Percentiles rank a stretch among this genome's conserved stretches.
phyloP scores from a whole-genome alignment of 305 asterid species.

The Caryopteris hybrid region DNA sequence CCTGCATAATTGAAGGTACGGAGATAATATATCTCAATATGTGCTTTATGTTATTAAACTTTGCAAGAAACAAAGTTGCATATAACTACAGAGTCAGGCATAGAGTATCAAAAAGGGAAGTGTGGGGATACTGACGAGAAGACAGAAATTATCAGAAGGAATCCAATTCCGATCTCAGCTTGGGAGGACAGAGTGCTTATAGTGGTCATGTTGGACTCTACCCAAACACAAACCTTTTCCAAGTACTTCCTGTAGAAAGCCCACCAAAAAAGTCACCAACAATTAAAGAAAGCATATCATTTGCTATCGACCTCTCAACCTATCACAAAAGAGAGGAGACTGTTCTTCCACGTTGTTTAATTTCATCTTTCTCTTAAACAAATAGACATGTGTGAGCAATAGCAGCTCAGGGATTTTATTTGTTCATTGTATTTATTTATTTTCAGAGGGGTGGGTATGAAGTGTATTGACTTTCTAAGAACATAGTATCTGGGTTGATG shows the following conservation, averaged over 20 bases:
- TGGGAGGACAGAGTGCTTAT: constrained; percentile 70
- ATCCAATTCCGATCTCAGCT: constrained; percentile 80
- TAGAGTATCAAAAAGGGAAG: constrained; percentile 6
- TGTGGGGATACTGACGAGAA: constrained; percentile 53
- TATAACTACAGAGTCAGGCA: constrained; percentile 12
- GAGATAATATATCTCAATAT: constrained; percentile 2
- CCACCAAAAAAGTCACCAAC: constrained; percentile 16
- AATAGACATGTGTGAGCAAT: neutral
- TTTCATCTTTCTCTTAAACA: no score
- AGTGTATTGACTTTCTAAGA: neutral
- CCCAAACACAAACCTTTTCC: constrained; percentile 93
- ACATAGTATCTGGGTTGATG: neutral
- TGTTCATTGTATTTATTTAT: neutral
- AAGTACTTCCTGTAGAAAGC: constrained; percentile 76
- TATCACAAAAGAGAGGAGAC: neutral
- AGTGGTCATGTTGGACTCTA: constrained; percentile 83
- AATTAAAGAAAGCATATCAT: neutral
- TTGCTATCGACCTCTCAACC: neutral
- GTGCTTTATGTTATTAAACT: neutral
- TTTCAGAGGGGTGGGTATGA: neutral
- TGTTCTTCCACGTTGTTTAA: no score
- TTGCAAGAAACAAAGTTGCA: neutral
- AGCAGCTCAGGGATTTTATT: no score
- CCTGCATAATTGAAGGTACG: constrained; percentile 44
- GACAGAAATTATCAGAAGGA: constrained; percentile 69